These are phyloP conservation scores for Lactifluus hygrophoroides DNA, from an alignment of 768 basidiomycete species.

Conservation along the genomic window DNA sequence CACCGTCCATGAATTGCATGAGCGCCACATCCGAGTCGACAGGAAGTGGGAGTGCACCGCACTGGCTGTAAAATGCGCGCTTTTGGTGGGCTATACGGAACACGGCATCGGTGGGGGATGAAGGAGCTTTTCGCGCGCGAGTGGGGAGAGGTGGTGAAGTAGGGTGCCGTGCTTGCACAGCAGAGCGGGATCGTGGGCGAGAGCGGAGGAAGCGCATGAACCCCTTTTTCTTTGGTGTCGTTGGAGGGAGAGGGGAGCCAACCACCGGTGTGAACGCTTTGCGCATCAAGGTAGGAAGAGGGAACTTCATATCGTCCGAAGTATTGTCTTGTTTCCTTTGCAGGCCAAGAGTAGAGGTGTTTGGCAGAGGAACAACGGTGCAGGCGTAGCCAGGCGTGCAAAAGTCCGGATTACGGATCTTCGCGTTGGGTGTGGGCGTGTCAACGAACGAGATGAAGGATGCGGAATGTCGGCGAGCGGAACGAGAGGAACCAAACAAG, in stretches of 20 bases:
- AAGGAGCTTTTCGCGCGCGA: neutral
- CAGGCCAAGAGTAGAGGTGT: neutral
- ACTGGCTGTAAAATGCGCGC: slow-evolving; percentile 36
- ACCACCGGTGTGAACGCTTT: neutral
- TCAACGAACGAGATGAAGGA: slow-evolving; percentile 40
- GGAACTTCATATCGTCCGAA: slow-evolving; percentile 28
- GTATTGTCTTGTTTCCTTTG: neutral
- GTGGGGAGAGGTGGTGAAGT: neutral
- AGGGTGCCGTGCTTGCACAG: slow-evolving; percentile 24
- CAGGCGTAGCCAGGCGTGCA: slow-evolving; percentile 57
- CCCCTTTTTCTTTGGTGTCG: slow-evolving; percentile 21
- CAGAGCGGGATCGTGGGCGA: slow-evolving; percentile 33
- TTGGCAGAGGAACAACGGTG: slow-evolving; percentile 40
- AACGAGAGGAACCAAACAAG: slow-evolving; percentile 19
- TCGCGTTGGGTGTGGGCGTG: slow-evolving; percentile 40
- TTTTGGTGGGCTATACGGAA: slow-evolving; percentile 21
- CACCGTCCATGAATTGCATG: slow-evolving; percentile 63
- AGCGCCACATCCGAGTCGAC: slow-evolving; percentile 59
- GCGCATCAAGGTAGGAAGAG: slow-evolving; percentile 36
- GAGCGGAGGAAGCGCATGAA: slow-evolving; percentile 38
- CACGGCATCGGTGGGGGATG: neutral
- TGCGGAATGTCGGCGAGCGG: slow-evolving; percentile 33
- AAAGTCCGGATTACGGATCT: slow-evolving; percentile 46
- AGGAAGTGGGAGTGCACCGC: slow-evolving; percentile 35
- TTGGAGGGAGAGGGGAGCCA: slow-evolving; percentile 20